Evolutionary conservation across 768 basidiomycete species (phyloP).

Genomic region (Psilocybe cyanescens): DNA sequence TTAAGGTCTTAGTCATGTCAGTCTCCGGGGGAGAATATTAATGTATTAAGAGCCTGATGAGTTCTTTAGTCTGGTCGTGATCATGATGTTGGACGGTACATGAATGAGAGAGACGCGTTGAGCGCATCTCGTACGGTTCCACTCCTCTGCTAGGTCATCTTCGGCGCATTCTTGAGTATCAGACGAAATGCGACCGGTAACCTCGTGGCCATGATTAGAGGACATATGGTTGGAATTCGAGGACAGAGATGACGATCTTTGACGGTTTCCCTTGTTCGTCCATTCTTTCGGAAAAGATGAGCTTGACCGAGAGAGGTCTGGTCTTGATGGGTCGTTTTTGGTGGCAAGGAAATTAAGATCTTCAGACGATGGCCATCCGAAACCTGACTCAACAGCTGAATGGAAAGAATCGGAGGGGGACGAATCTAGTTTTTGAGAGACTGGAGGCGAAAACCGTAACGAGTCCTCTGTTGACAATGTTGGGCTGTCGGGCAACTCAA

Average conservation of each 20-base stretch:
- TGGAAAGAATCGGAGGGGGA: constrained; percentile 65
- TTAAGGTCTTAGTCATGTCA: constrained; percentile 13
- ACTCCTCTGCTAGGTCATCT: constrained; percentile 86
- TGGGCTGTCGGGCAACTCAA: constrained; percentile 34
- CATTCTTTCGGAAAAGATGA: constrained; percentile 30
- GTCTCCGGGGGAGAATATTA: background rate
- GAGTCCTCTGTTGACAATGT: constrained; percentile 16
- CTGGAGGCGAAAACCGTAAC: constrained; percentile 21
- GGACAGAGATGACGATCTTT: constrained; percentile 17
- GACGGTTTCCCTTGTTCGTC: constrained; percentile 22
- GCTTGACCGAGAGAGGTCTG: constrained; percentile 32
- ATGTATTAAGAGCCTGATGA: constrained; percentile 23
- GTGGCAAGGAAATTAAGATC: constrained; percentile 37
- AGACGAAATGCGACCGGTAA: background rate
- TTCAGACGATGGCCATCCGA: constrained; percentile 51
- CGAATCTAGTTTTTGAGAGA: constrained; percentile 44
- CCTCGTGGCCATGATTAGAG: constrained; percentile 7
- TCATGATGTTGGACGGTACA: constrained; percentile 58
- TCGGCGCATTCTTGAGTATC: constrained; percentile 31
- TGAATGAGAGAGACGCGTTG: constrained; percentile 84
- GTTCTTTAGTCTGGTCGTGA: constrained; percentile 31
- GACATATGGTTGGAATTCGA: constrained; percentile 17
- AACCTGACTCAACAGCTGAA: constrained; percentile 63
- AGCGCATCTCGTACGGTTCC: constrained; percentile 84
- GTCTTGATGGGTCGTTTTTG: constrained; percentile 35